Conservation (phyloP, 352 stramenopile genomes). For the Phytophthora tentaculata region DNA sequence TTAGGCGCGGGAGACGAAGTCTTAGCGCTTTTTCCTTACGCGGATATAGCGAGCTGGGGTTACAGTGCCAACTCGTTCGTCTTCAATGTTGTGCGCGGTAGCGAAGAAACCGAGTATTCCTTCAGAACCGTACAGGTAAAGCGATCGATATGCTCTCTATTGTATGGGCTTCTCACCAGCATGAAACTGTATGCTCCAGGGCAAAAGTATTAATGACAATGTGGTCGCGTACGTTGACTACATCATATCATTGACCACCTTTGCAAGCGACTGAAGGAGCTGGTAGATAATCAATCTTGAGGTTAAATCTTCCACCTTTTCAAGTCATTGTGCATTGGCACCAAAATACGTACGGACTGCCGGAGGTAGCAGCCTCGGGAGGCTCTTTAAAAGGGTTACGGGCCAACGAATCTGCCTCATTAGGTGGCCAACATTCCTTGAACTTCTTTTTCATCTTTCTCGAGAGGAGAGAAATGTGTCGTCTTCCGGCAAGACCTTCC, state of each 20-base stretch:
- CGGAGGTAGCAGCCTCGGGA: neutral
- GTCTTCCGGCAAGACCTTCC: constrained; percentile 8
- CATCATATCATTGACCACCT: constrained; percentile 41
- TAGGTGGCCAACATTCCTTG: constrained; percentile 37
- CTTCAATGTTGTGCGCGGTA: constrained; percentile 52
- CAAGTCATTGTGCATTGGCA: constrained; percentile 66
- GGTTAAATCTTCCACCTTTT: constrained; percentile 14
- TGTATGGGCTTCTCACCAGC: constrained; percentile 3
- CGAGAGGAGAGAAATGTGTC: constrained; percentile 51
- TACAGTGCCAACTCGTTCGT: constrained; percentile 85
- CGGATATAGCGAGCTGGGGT: constrained; percentile 78
- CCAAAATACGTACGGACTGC: constrained; percentile 53
- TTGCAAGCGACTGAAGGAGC: constrained; percentile 14
- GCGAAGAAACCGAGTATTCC: constrained; percentile 52
- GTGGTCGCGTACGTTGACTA: constrained; percentile 61
- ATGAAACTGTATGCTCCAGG: constrained; percentile 36
- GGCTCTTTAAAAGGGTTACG: constrained; percentile 52
- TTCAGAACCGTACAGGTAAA: constrained; percentile 57
- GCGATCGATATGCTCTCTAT: neutral
- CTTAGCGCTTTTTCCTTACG: constrained; percentile 69
- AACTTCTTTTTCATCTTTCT: constrained; percentile 61
- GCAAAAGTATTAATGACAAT: constrained; percentile 65
- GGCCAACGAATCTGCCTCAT: constrained; percentile 26
- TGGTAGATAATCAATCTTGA: too few relatives aligned
- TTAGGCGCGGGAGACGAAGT: constrained; percentile 67